Evolutionary conservation across 2,329 filamentous ascomycete species (phyloP).

Genomic region (Exserohilum turcica): DNA sequence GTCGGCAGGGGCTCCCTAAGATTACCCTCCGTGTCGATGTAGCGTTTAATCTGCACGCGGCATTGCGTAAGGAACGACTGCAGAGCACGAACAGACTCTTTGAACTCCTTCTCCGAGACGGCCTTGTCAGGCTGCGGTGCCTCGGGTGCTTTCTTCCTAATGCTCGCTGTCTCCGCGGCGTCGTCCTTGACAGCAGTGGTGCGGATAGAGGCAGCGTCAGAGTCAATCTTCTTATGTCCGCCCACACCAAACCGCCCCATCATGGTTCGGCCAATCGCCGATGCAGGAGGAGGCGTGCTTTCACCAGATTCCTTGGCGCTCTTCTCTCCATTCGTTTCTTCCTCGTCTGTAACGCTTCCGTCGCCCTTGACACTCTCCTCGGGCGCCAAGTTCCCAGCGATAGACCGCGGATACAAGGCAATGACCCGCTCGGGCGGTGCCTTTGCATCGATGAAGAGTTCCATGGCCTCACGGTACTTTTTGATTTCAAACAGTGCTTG

Average conservation of each 20-base stretch:
- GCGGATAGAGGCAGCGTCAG: constrained; percentile 62
- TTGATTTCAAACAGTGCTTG: constrained; percentile 80
- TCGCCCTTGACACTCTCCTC: constrained; percentile 59
- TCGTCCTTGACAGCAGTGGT: constrained; percentile 61
- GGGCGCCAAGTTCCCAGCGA: constrained; percentile 79
- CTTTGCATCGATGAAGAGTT: constrained; percentile 87
- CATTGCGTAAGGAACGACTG: constrained; percentile 89
- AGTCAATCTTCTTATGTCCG: constrained; percentile 53
- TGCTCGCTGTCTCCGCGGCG: constrained; percentile 61
- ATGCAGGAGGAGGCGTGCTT: constrained; percentile 29
- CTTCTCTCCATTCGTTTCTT: constrained; percentile 34
- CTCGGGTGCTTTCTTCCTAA: constrained; percentile 55
- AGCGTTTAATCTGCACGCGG: constrained; percentile 67
- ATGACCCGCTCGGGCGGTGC: constrained; percentile 90
- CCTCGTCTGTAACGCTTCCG: constrained; percentile 44
- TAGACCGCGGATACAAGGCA: constrained; percentile 77
- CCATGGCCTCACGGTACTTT: constrained; percentile 84
- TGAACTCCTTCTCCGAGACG: constrained; percentile 79
- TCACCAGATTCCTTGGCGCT: constrained; percentile 27
- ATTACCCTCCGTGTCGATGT: constrained; percentile 63
- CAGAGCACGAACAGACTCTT: constrained; percentile 78
- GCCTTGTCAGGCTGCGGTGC: constrained; percentile 56
- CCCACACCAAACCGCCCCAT: constrained; percentile 55
- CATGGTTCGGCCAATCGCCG: constrained; percentile 48
- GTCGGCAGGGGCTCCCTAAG: constrained; percentile 63